Base-by-base conservation (phyloP, 2,329 filamentous ascomycete species). In the Trichophyton benhamiae region DNA sequence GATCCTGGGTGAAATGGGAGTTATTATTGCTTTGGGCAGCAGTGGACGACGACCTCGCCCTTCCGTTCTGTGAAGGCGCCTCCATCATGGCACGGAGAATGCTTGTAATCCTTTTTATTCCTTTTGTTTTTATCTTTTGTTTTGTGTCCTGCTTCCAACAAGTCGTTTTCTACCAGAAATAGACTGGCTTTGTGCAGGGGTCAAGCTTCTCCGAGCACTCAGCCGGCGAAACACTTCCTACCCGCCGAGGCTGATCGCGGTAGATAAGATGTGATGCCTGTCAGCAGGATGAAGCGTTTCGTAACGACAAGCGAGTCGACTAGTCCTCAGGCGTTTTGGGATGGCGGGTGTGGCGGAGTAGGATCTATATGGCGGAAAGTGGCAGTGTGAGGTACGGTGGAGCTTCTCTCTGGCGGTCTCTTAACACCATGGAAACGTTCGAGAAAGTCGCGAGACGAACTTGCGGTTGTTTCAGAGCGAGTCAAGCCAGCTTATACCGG, bases 11-110 rank as follows among this genome's bases (percentile, higher is more conserved):
- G 33, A 49, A 59, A 25, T 46, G 57, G 41, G 57, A 59, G 41
- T 59, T 59, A 22, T n/a, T 59, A 42, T 59, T 48, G 38, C 22
- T 44, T 59, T 38, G 25, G 8, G 33, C 57, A 20, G 57, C 36
- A 20, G 57, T 27, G 9, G 57, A 59, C 17, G 57, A 42, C 41
- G 57, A 59, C 57, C 57, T 59, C 25, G 9, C 57, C 41, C 57
- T 59, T 15, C 57, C 42, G 17, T 33, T 20, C 41, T 59, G 57
- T 38, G 42, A 48, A 25, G 57, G 42, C 3, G 9, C 41, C 17
- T 59, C 57, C 57, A 59, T 59, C 11, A 59, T 33, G 57, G 36
- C 42, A 25, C 33, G 17, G 17, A 42, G 13, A 9, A 11, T 41
- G 11, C 20, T 27, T 58, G 13, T 53, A 30, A 30, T 13, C 22